Evolutionary conservation across 2,329 filamentous ascomycete genomes (phyloP), one percentile per base, ranked within the genome.

Genomic region (Neonectria coccinea): DNA sequence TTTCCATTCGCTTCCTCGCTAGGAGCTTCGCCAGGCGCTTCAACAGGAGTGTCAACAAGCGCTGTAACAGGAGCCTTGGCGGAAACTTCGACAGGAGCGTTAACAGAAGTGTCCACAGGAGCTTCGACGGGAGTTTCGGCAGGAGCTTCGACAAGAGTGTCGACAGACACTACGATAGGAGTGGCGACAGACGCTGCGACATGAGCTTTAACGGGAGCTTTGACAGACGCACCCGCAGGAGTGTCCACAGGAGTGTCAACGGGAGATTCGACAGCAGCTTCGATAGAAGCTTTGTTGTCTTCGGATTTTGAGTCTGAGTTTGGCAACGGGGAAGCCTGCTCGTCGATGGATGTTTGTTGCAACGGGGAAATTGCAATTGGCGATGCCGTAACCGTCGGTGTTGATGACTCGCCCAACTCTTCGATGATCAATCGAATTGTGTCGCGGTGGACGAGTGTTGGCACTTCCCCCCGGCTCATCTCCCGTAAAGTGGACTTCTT

Each of bases 401-500:
- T 80, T 22, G 72, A 76, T 33, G 74, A 67, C 57, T 77, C 70
- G 20, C 72, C 73, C 25, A 76, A 73, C 50, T 79, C 78, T 59
- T 71, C 68, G 12, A 76, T 77, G 31, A 81, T 70, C 10, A 80
- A 66, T 7, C 78, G 74, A 58, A 80, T 73, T 1, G 77, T 79
- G 36, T 74, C 75, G 36, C 76, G 74, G 27, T 73, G 73, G n/a
- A 70, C 64, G 22, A 77, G 63, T 14, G 64, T 70, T 10, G 75
- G 73, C 6, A 66, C 67, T 12, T 72, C 71, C 16, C 71, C 70
- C 6, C 66, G 52, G 27, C 47, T 66, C 51, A 56, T 67, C 10
- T 80, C 78, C 11, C 79, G 77, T 1, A 71, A 55, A 11, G 57
- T 61, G 16, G 76, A 74, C 62, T 81, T 78, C 70, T 86, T 86